Base-by-base conservation (phyloP, 2,329 filamentous ascomycete species). In the Pseudogymnoascus sp. region DNA sequence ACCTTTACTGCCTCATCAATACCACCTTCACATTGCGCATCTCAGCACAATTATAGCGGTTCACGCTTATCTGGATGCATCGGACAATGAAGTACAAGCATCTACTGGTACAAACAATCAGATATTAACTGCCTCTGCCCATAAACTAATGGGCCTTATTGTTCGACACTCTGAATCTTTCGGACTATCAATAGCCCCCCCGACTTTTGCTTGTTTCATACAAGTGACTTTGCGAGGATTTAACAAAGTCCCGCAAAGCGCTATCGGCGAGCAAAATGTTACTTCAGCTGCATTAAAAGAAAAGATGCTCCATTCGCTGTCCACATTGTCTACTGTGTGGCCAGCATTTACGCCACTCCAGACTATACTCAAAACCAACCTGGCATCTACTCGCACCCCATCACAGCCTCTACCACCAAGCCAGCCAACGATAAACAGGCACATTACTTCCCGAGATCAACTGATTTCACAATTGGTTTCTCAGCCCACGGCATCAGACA, bases 121-220 rank as follows among this genome's bases (percentile, higher is more conserved):
- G 10, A 29, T 55, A 33, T 33, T 55, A 13, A 29, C 48, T 33
- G 29, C 48, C 9, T 55, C 48, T 5, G 48, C 29, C 10, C 33
- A 17, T 15, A 33, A 55, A 55, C 33, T 29, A 55, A 55, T 55
- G 9, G 68, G 72, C 27, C 68, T 77, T 41, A 66, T 77, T 7
- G 74, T 73, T 35, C 65, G 68, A 64, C 71, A 75, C 63, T 68
- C 79, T 70, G 74, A 77, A 39, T 73, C 69, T 13, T 76, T 75
- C 64, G 75, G 75, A 31, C 73, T 73, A 62, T 75, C 69, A 36
- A 76, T 71, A 58, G 74, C 68, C 59, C 74, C 65, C 65, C 76
- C 71, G 62, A 81, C 72, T 0, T 76, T 76, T 61, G 76, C 76
- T 21, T 73, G 74, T 65, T 72, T 75, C 25, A 67, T 77, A 29